Evolutionary conservation across 2,329 filamentous ascomycete genomes (phyloP).

Genomic region (Cytospora piceicola): DNA sequence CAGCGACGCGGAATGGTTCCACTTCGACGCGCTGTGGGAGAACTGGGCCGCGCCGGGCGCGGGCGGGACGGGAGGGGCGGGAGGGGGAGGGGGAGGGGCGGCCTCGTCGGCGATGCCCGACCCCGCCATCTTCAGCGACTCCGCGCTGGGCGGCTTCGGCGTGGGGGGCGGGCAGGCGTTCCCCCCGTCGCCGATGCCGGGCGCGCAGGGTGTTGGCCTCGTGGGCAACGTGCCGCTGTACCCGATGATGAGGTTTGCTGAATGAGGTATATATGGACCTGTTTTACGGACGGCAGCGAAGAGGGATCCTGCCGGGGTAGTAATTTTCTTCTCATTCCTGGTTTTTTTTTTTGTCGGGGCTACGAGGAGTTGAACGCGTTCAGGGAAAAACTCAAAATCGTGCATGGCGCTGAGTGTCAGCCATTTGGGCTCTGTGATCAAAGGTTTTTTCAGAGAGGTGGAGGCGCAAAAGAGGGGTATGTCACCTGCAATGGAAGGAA

Average conservation of each 20-base stretch:
- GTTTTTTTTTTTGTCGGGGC: neutral
- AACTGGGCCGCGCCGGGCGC: slow-evolving; percentile 19
- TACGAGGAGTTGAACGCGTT: neutral
- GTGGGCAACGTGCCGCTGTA: slow-evolving; percentile 24
- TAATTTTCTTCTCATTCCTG: neutral
- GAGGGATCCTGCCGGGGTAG: neutral
- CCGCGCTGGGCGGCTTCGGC: slow-evolving; percentile 22
- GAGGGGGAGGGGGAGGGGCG: neutral
- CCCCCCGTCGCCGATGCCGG: slow-evolving; percentile 16
- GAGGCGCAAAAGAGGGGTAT: neutral
- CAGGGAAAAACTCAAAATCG: neutral
- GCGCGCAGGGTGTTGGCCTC: neutral
- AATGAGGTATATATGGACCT: neutral
- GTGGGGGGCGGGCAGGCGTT: slow-evolving; percentile 7
- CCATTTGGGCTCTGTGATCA: neutral
- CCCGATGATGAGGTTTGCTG: slow-evolving; percentile 24
- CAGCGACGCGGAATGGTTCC: slow-evolving; percentile 27
- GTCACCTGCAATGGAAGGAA: neutral
- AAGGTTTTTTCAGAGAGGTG: neutral
- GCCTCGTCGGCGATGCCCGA: slow-evolving; percentile 20
- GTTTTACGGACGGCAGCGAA: neutral
- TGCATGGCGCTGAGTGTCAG: neutral
- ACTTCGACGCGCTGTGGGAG: slow-evolving; percentile 30
- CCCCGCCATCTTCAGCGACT: slow-evolving; percentile 25
- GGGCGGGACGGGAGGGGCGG: neutral